Evolutionary conservation across 345 rosid genomes (phyloP).

Genomic region (Corchorus capsularis): DNA sequence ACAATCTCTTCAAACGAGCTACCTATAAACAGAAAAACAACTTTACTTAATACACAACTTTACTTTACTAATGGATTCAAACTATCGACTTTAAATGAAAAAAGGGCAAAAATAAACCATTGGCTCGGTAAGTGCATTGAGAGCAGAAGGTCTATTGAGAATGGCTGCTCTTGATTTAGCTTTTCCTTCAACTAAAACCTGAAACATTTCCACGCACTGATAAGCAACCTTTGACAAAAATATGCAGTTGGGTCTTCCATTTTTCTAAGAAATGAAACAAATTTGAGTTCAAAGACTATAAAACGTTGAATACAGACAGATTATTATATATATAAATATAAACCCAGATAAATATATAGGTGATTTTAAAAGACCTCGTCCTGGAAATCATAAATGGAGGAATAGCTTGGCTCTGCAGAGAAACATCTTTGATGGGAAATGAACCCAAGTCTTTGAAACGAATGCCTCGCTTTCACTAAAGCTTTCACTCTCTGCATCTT

Average conservation of each 20-base stretch:
- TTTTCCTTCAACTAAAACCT: conserved; percentile 91
- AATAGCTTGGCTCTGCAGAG: conserved; percentile 68
- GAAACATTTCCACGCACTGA: conserved; percentile 20
- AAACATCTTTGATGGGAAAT: conserved; percentile 42
- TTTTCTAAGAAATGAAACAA: background rate
- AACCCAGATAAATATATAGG: background rate
- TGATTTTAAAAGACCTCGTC: conserved; percentile 54
- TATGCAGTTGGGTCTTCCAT: conserved; percentile 6
- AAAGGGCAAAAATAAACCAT: conserved; percentile 46
- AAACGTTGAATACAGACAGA: background rate
- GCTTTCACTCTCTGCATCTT: conserved; percentile 60
- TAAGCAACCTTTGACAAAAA: conserved; percentile 10
- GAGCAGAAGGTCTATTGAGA: conserved; percentile 70
- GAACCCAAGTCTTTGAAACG: conserved; percentile 42
- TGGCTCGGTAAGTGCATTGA: conserved; percentile 70
- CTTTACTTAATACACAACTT: background rate
- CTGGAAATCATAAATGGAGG: conserved; percentile 43
- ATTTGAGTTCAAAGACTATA: conserved; percentile 3
- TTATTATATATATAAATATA: background rate
- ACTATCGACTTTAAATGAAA: background rate
- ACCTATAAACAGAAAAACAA: conserved; percentile 39
- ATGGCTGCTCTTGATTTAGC: conserved; percentile 88
- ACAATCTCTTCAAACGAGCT: conserved; percentile 70
- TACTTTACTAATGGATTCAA: background rate
- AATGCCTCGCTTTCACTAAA: conserved; percentile 38